Evolutionary conservation across 345 rosid genomes (phyloP).

Genomic region (Bretschneidera sinensis): DNA sequence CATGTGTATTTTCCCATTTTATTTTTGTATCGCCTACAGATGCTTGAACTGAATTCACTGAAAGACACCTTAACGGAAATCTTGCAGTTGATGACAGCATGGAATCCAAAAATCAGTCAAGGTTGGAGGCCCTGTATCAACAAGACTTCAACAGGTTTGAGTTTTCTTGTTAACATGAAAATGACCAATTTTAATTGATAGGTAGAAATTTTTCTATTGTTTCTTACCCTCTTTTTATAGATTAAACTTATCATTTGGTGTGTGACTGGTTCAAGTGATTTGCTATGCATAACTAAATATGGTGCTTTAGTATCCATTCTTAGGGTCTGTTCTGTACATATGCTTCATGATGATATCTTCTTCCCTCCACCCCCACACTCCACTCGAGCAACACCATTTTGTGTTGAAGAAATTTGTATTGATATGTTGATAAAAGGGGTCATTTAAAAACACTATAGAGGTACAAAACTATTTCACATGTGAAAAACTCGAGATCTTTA

Average conservation of each 20-base stretch:
- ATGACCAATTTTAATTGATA: not conserved
- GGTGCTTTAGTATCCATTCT: too few relatives aligned
- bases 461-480: too few relatives aligned
- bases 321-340: too few relatives aligned
- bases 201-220: not conserved
- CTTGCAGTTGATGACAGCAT: constrained; percentile 60
- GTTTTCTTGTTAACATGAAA: not conserved
- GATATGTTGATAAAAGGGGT: too few relatives aligned
- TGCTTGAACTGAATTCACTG: constrained; percentile 16
- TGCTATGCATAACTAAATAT: not conserved
- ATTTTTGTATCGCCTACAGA: not conserved
- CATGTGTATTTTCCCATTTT: not conserved
- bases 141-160: constrained; percentile 56
- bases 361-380: too few relatives aligned
- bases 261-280: not conserved
- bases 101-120: constrained; percentile 51
- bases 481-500: too few relatives aligned
- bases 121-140: constrained; percentile 65
- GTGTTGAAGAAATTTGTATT: too few relatives aligned
- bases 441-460: too few relatives aligned
- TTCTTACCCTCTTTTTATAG: not conserved
- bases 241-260: not conserved
- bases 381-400: too few relatives aligned
- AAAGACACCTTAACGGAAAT: constrained; percentile 13
- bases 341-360: too few relatives aligned